phyloP scores from a whole-genome alignment of 2,329 filamentous ascomycete genomes.

The Sarocladium kiliense region DNA sequence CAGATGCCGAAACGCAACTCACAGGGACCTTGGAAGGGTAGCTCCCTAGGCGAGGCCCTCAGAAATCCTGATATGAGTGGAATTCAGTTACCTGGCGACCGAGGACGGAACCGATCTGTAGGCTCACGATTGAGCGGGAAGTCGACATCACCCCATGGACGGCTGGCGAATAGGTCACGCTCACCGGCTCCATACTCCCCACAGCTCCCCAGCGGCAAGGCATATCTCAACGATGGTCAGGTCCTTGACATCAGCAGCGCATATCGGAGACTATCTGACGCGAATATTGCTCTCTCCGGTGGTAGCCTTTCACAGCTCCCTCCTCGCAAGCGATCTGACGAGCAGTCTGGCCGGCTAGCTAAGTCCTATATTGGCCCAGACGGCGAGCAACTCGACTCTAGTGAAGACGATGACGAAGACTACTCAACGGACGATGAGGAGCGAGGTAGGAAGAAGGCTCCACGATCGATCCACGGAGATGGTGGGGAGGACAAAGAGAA shows the following conservation, averaged over 20 bases:
- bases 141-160: constrained; percentile 51
- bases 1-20: constrained; percentile 46
- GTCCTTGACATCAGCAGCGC: constrained; percentile 63
- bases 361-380: constrained; percentile 64
- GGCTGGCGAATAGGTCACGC: constrained; percentile 34
- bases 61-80: constrained; percentile 36
- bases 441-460: constrained; percentile 53
- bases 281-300: constrained; percentile 58
- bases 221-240: constrained; percentile 55
- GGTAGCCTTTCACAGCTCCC: constrained; percentile 59
- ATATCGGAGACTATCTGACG: constrained; percentile 67
- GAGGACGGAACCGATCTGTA: constrained; percentile 35
- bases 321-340: constrained; percentile 44
- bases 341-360: constrained; percentile 51
- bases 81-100: constrained; percentile 43
- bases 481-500: constrained; percentile 28
- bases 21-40: constrained; percentile 29
- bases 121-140: constrained; percentile 29
- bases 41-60: constrained; percentile 47
- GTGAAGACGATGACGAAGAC: constrained; percentile 61
- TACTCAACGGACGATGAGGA: constrained; percentile 63
- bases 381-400: constrained; percentile 62
- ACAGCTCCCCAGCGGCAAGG: constrained; percentile 25
- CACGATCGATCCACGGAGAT: constrained; percentile 35
- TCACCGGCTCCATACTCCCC: constrained; percentile 26